Percentiles rank a stretch among this genome's conserved stretches.
phyloP scores from a whole-genome alignment of 2,329 filamentous ascomycete genomes.

The Epichloe scottii region DNA sequence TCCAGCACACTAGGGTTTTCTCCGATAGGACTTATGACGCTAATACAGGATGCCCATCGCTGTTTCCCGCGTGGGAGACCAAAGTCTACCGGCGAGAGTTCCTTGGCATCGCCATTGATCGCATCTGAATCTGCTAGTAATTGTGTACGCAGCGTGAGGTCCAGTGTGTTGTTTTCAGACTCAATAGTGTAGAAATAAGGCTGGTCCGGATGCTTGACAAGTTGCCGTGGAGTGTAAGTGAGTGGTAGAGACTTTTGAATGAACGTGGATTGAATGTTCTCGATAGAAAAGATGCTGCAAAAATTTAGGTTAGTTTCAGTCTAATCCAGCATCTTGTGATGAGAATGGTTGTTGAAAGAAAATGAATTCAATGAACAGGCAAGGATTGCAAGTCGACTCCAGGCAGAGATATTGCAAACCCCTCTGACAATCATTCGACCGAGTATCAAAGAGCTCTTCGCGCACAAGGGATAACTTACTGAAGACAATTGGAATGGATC shows the following conservation, averaged over 20 bases:
- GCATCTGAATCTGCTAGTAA: constrained; percentile 59
- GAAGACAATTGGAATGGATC: constrained; percentile 41
- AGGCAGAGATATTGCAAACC: no score
- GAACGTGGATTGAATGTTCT: constrained; percentile 73
- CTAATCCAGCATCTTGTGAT: no score
- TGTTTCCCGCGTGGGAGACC: constrained; percentile 73
- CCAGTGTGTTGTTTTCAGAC: constrained; percentile 78
- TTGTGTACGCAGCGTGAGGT: constrained; percentile 58
- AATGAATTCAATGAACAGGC: no score
- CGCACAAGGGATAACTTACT: no score
- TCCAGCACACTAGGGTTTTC: constrained; percentile 59
- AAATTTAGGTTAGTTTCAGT: no score
- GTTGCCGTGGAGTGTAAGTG: constrained; percentile 77
- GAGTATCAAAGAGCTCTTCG: no score
- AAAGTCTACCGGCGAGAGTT: constrained; percentile 69
- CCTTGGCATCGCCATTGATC: constrained; percentile 56
- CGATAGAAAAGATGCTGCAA: constrained; percentile 59
- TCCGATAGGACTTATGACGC: constrained; percentile 73
- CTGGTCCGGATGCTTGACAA: constrained; percentile 77
- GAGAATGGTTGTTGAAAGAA: no score
- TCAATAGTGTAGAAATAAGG: constrained; percentile 90
- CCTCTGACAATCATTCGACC: constrained; percentile 43
- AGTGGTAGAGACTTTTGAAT: constrained; percentile 78
- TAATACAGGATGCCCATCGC: constrained; percentile 93
- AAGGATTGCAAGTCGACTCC: no score